Evolutionary conservation across 2,329 filamentous ascomycete species (phyloP), one percentile per base, ranked within the genome.

Genomic region (Dryadomyces quercivorus): DNA sequence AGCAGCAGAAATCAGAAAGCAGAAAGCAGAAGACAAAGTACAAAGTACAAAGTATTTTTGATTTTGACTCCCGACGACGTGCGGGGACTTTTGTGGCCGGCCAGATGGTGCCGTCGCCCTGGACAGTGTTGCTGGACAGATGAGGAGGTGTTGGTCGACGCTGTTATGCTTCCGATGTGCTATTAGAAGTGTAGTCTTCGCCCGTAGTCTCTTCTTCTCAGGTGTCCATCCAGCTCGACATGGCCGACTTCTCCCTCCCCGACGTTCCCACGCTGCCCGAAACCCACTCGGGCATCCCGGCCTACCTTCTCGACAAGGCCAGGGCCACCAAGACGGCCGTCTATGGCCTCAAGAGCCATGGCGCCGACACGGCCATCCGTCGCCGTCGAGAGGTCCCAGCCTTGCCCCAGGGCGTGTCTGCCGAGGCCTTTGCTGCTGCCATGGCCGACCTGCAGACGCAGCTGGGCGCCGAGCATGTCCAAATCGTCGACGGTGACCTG

Each of bases 401-500:
- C 10, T 62, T 72, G n/a, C 71, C 71, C 0, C 67, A 65, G 44
- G 71, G 70, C 6, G 63, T 73, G 42, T 65, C 68, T 3, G 31
- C 42, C 9, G 55, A 53, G 8, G 52, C 55, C 2, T 71, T 71
- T 56, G 57, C 63, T 47, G 55, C 62, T 20, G 69, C 67, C 1
- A 56, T 72, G 12, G 60, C 61, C n/a, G 70, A 72, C 18, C 61
- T 73, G 40, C 60, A 63, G 15, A 56, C 61, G 42, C 59, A 66
- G 43, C 57, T 72, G 2, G 70, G 69, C 7, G 20, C 54, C 6
- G 67, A 67, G n/a, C 62, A 71, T 59, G 67, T 74, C 9, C 67
- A 70, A 54, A 55, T 70, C 5, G 70, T 72, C 50, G 70, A 72
- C 53, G 69, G 70, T 57, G 67, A 69, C 3, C 61, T 73, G 21